phyloP scores from a whole-genome alignment of 164 flowering plant genomes.

The Cinnamomum micranthum region DNA sequence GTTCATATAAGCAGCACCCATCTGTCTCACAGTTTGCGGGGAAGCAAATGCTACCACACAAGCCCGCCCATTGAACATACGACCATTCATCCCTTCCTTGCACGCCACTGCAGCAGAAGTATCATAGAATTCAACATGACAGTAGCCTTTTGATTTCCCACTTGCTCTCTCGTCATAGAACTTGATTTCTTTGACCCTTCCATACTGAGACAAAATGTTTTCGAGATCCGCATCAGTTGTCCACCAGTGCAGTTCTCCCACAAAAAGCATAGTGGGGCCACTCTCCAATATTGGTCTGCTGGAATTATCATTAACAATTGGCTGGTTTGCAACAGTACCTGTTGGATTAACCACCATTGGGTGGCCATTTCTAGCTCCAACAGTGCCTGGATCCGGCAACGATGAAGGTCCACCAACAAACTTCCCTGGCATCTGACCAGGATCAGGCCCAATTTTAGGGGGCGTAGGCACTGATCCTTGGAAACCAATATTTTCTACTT shows the following conservation, averaged over 20 bases:
- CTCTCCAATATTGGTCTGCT: constrained; percentile 35
- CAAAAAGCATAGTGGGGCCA: constrained; percentile 61
- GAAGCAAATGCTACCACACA: constrained; percentile 77
- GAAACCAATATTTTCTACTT: constrained; percentile 36
- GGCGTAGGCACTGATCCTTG: constrained; percentile 37
- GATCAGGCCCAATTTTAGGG: constrained; percentile 31
- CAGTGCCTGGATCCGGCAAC: constrained; percentile 25
- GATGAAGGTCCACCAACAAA: constrained; percentile 28
- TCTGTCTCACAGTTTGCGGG: constrained; percentile 57
- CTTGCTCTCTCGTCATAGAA: constrained; percentile 76
- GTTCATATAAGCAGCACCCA: constrained; percentile 51
- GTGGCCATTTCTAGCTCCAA: constrained; percentile 32
- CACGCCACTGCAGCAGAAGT: constrained; percentile 54
- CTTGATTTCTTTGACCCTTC: constrained; percentile 63
- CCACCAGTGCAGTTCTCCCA: constrained; percentile 81
- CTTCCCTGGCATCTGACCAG: constrained; percentile 31
- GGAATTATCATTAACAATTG: constrained; percentile 30
- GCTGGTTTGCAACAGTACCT: constrained; percentile 31
- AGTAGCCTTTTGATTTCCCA: constrained; percentile 77
- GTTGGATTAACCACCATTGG: constrained; percentile 26
- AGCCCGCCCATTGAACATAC: constrained; percentile 59
- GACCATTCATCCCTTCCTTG: constrained; percentile 69
- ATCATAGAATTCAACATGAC: constrained; percentile 74
- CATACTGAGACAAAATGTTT: constrained; percentile 49
- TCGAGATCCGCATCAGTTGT: constrained; percentile 80